Base-by-base conservation (phyloP, 805 yeast species). In the Kockiozyma suomiensis region DNA sequence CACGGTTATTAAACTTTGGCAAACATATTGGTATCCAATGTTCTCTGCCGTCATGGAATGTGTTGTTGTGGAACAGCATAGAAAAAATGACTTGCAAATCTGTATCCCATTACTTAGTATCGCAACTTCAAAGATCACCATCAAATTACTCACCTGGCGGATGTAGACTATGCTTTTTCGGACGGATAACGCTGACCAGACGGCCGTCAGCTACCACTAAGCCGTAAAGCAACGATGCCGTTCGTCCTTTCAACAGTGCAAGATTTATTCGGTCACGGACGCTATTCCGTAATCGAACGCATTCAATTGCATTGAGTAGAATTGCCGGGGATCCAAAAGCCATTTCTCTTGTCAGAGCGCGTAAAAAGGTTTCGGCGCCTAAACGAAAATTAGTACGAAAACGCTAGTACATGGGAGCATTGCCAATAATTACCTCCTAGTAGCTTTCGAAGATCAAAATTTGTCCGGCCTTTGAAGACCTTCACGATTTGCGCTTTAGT, bases 21-120 rank as follows among this genome's bases (percentile, higher is more conserved):
- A 93, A 79, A 73, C 99, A 93, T 0, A 93, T 79, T 0, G 99
- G 99, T 12, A 89, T 82, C 98, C 98, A 94, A 59, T 90, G 82
- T 69, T 92, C 97, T 66, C 88, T 70, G 23, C 75, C 76, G 33
- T 76, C 77, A 26, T 76, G 76, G 63, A 83, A 79, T 0, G 84
- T 77, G 48, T 76, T 74, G n/a, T 84, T 81, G 64, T 81, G 83
- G 68, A 82, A 83, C 1, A 93, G 82, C 74, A 90, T 82, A 17
- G 87, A 82, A 61, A 90, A 84, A 26, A 94, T 73, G 6, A 89
- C 76, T 51, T 87, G 88, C 17, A 94, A 75, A 72, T 93, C 99
- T 7, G 15, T 3, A 37, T 13, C n/a, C 15, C 5, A 19, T 28
- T n/a, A 6, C 33, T 46, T 41, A 40, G 37, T 4, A 50, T 13